Conservation (phyloP, 164 flowering plant species). For the Piper longum region DNA sequence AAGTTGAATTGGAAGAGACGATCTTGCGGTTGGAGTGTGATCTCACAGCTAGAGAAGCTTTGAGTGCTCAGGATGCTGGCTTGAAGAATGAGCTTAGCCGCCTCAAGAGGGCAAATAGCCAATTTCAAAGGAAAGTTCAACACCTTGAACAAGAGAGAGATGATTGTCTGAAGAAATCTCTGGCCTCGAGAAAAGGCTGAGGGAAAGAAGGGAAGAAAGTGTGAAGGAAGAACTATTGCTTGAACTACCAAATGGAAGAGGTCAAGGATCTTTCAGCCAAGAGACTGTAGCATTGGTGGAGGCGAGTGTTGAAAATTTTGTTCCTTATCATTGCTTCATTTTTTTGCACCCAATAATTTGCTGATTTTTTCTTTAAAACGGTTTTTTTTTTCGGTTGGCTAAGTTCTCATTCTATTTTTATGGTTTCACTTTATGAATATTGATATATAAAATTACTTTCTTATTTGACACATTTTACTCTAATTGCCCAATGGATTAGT, state of each 20-base stretch:
- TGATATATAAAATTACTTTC: too few species aligned
- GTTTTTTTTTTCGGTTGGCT: too few species aligned
- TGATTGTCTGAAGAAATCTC: constrained; percentile 23
- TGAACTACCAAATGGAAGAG: constrained; percentile 9
- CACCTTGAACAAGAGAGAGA: constrained; percentile 44
- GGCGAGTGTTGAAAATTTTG: neutral
- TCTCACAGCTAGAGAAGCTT: constrained; percentile 35
- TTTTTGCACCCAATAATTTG: too few species aligned
- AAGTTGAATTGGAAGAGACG: constrained; percentile 41
- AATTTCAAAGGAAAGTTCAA: constrained; percentile 39
- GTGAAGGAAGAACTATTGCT: constrained; percentile 3
- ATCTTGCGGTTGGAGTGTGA: constrained; percentile 42
- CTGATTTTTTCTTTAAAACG: too few species aligned
- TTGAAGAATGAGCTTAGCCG: constrained; percentile 42
- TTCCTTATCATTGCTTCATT: neutral
- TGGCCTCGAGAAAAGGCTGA: constrained; percentile 38
- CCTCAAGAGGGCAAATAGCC: constrained; percentile 36
- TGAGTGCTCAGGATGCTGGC: constrained; percentile 37
- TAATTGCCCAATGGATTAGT: too few species aligned
- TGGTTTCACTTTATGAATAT: too few species aligned
- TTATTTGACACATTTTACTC: too few species aligned
- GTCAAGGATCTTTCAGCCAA: constrained; percentile 1
- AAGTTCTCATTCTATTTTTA: too few species aligned
- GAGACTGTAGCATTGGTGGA: constrained; percentile 8
- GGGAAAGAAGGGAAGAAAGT: constrained; percentile 24